phyloP scores from a whole-genome alignment of 73 alveolate species.

The Tetrahymena malaccensis region DNA sequence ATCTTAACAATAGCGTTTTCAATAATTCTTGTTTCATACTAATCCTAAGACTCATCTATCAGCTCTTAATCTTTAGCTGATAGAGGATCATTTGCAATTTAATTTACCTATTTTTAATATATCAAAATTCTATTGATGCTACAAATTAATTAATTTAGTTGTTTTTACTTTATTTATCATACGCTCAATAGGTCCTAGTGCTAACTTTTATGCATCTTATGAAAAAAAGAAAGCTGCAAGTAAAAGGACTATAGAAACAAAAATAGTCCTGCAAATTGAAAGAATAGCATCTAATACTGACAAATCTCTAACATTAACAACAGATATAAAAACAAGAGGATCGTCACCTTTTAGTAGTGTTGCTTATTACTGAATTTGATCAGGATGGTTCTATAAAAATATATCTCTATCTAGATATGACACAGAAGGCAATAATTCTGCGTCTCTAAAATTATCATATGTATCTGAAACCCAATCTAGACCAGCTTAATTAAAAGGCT shows the following conservation, averaged over 20 bases:
- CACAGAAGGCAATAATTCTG: conserved; percentile 25
- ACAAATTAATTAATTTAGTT: conserved; percentile 29
- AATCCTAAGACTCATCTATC: conserved; percentile 15
- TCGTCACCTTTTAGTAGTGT: neutral
- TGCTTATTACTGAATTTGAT: neutral
- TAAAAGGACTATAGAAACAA: conserved; percentile 53
- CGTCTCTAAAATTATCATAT: conserved; percentile 41
- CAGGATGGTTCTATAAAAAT: neutral
- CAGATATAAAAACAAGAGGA: neutral
- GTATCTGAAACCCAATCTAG: conserved; percentile 5
- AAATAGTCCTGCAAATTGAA: conserved; percentile 60
- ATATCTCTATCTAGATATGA: conserved; percentile 9
- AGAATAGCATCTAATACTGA: conserved; percentile 49
- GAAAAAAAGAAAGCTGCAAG: conserved; percentile 62
- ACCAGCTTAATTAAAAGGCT: conserved; percentile 23
- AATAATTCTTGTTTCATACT: conserved; percentile 83
- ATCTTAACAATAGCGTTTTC: conserved; percentile 91
- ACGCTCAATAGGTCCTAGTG: conserved; percentile 72
- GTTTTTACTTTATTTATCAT: conserved; percentile 73
- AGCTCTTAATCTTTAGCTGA: conserved; percentile 28
- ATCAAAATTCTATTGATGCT: neutral
- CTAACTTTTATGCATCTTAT: conserved; percentile 62
- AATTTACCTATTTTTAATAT: neutral
- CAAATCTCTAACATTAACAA: conserved; percentile 41
- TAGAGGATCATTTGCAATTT: conserved; percentile 42